Base-by-base conservation (phyloP, 768 basidiomycete genomes). In the Podaxis sp. region DNA sequence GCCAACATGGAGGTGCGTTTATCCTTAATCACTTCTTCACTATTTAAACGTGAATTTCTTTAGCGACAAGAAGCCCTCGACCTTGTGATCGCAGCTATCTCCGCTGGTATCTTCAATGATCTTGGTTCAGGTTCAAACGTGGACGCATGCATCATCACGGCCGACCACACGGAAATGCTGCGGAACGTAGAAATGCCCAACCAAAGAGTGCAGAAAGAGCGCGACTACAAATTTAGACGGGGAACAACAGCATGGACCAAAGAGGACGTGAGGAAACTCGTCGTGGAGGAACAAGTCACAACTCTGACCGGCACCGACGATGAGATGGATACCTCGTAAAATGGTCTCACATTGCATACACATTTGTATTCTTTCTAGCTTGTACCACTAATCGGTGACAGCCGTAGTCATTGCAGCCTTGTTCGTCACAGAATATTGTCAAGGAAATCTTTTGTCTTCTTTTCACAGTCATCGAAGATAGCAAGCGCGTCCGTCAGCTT, bases 61-160 rank as follows among this genome's bases (percentile, higher is more conserved):
- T 74, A 96, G 92, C 85, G 92, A 44, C 84, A 86, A 46, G 89
- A 90, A 26, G 96, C 95, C 2, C 84, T 99, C 54, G 78, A 80
- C 5, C 82, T 99, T 19, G 95, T 98, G 40, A 86, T 89, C 62
- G 82, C 86, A 42, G 96, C 97, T 52, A 88, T 99, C 69, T 87
- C 90, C 24, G 92, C 94, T 2, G 97, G 97, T 84, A 96, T 99
- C 73, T 99, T 97, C 85, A 99, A 99, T 79, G 97, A 99, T 80
- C 86, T 99, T 38, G 97, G 97, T 3, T 98, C 96, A 0, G 97
- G 97, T 48, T 95, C 93, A n/a, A 99, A 99, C 73, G 86, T 99
- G 69, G 97, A 99, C 74, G 96, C 95, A 0, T 96, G 96, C 74
- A 85, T 99, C 68, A 96, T 99, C 77, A 95, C 93, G 3, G 88